Evolutionary conservation across 2,329 filamentous ascomycete genomes (phyloP), one percentile per base, ranked within the genome.

Genomic region (Pyrenophora graminea): DNA sequence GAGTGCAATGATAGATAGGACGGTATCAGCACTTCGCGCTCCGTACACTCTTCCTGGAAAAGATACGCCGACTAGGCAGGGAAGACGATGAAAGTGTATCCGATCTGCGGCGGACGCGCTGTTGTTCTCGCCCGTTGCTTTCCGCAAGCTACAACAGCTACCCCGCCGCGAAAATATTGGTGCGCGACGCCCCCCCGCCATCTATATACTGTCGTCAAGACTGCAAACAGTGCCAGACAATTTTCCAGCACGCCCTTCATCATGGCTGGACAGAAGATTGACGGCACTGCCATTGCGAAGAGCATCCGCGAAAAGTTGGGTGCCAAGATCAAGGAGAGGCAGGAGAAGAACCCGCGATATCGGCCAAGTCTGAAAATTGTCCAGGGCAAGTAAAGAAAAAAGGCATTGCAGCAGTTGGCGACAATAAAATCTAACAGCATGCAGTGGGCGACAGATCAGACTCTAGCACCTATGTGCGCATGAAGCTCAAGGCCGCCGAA

Each of bases 391-490:
- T 57, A 21, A 21, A 15, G 21, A 7, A 39, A 39, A 39, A 38
- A 19, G 41, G 48, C 42, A 55, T 50, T 59, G 49, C 37, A 25
- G 17, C 27, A 32, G 27, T 4, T 5, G 15, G 17, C 17, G 17
- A 13, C 8, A 30, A 30, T n/a, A 19, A 30, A 30, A 39, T 39
- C 57, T 63, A 43, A 61, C 38, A 17, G 9, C 1, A 23, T 13
- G 9, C 51, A 94, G 94, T 99, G 64, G 94, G 92, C 71, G 89
- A 92, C 74, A 87, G 94, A 67, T 90, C 90, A 62, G 94, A 99
- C 78, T 97, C 92, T 32, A 88, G 90, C 69, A 97, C 93, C 45
- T 99, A 99, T 89, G 93, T 99, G 77, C 92, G 92, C 78, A 99
- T 99, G 94, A 99, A 99, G 81, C 80, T 97, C 70, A 99, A 97